Evolutionary conservation across 352 stramenopile species (phyloP).

Genomic region (Pythium phragmiticola): DNA sequence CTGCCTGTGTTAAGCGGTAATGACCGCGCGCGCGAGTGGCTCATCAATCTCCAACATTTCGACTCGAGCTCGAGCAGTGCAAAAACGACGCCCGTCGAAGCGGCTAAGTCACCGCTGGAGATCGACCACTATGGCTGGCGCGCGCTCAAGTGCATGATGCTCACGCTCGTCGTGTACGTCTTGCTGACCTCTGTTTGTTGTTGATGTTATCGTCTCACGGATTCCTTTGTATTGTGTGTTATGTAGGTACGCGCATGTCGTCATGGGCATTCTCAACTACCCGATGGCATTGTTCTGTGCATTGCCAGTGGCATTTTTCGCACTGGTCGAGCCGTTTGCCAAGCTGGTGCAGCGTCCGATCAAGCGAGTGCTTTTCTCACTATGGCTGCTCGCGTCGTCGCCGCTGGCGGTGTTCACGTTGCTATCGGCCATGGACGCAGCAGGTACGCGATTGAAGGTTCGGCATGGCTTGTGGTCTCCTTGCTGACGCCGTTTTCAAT

Average conservation of each 20-base stretch:
- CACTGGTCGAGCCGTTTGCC: slow-evolving; percentile 42
- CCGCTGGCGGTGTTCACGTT: slow-evolving; percentile 39
- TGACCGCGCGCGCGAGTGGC: slow-evolving; percentile 9
- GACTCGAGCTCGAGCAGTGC: slow-evolving; percentile 7
- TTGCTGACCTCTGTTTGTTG: neutral
- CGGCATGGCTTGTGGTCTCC: slow-evolving; percentile 6
- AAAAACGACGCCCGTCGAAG: neutral
- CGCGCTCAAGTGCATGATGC: slow-evolving; percentile 26
- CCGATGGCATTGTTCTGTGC: slow-evolving; percentile 74
- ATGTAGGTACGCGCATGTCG: slow-evolving; percentile 60
- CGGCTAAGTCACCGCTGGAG: neutral
- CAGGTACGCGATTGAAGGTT: slow-evolving; percentile 19
- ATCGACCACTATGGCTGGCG: slow-evolving; percentile 23
- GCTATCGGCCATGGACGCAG: slow-evolving; percentile 25
- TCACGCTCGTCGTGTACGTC: slow-evolving; percentile 35
- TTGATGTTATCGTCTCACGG: neutral
- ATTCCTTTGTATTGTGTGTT: neutral
- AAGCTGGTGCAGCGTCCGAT: slow-evolving; percentile 4
- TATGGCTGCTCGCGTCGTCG: slow-evolving; percentile 62
- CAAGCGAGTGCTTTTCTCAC: slow-evolving; percentile 20
- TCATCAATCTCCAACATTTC: slow-evolving; percentile 13
- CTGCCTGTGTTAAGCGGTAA: slow-evolving; percentile 11
- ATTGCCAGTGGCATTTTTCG: slow-evolving; percentile 59
- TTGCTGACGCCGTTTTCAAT: neutral
- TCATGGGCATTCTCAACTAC: slow-evolving; percentile 82